Base-by-base conservation (phyloP, 2,329 filamentous ascomycete species). In the Pseudofabraea citricarpa region DNA sequence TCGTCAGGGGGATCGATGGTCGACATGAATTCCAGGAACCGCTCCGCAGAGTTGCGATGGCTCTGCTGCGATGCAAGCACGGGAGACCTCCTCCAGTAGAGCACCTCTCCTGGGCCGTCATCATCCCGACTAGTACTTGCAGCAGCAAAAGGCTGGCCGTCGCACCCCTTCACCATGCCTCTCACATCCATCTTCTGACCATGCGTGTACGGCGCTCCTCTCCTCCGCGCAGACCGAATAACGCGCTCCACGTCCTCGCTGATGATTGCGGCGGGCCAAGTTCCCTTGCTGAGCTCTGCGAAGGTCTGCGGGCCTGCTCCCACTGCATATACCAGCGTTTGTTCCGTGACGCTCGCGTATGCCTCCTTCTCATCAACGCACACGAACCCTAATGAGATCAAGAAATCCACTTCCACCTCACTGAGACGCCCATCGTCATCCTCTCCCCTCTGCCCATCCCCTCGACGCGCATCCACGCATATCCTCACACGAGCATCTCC, bases 271-370 rank as follows among this genome's bases (percentile, higher is more conserved):
- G 43, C 40, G 2, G 48, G 48, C 20, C 36, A 27, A 12, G 20
- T 2, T 29, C 48, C 40, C n/a, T 41, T 31, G 13, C 26, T 29
- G 24, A 49, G 23, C 20, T 41, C 18, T 12, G 35, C 32, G 24
- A 48, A 49, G 2, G 49, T 26, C n/a, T 23, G 18, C 12, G 45
- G 36, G 19, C 46, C 46, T 19, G 43, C 46, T 23, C 49, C 47
- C 35, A 51, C 43, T 6, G 46, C 46, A 24, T 49, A 49, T 4
- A 47, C 41, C 19, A 51, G 31, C 15, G 48, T 40, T 22, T 35
- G 16, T 15, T 22, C 18, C 27, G 43, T 26, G 24, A 51, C 40
- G 6, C 43, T 36, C 4, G 29, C 31, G 24, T 39, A 46, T 20
- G 43, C 48, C n/a, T 36, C 26, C 18, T 43, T 40, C 19, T 40